Evolutionary conservation across 805 yeast species (phyloP), one percentile per base, ranked within the genome.

Genomic region (Metschnikowia amazonensis): DNA sequence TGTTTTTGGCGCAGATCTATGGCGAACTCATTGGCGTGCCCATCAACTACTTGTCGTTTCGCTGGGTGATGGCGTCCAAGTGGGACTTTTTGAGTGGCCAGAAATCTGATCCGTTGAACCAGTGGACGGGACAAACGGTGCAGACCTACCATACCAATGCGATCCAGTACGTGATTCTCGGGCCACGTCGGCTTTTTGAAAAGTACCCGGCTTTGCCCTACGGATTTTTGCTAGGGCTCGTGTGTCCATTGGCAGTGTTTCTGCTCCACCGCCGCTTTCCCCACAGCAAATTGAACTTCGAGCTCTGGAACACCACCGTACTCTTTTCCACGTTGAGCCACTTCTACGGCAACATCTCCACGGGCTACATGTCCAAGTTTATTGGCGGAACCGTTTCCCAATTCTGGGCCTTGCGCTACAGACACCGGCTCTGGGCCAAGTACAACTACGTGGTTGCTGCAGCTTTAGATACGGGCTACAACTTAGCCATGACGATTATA

Each of bases 11-110:
- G 0, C 82, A 79, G 52, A 50, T 78, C 3, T 67, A 72, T 52
- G 82, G 82, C 1, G 80, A 76, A 50, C 42, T 75, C 13, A 59
- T 79, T 21, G 81, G 81, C 6, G 72, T 75, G n/a, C 78, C 81
- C 3, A 62, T 76, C 51, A 78, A 77, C 52, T 77, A 76, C 53
- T 40, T 68, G 5, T 74, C 79, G 1, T 57, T 78, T 36, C 64
- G 69, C 41, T 77, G 81, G 79, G 73, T 76, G 17, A 44, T 76
- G 24, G 48, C 47, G 2, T 58, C 69, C 21, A 76, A 76, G 48
- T 60, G 66, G 17, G 65, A 63, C 5, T 76, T 57, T 39, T 58
- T 70, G 46, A 47, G 57, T 5, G 74, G 75, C 1, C 46, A 54
- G 8, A 57, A 59, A 27, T 55, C 45, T 0, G 80, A 76, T 53